phyloP scores from a whole-genome alignment of 305 asterid species.

The Fraxinus xanthoxyloides region DNA sequence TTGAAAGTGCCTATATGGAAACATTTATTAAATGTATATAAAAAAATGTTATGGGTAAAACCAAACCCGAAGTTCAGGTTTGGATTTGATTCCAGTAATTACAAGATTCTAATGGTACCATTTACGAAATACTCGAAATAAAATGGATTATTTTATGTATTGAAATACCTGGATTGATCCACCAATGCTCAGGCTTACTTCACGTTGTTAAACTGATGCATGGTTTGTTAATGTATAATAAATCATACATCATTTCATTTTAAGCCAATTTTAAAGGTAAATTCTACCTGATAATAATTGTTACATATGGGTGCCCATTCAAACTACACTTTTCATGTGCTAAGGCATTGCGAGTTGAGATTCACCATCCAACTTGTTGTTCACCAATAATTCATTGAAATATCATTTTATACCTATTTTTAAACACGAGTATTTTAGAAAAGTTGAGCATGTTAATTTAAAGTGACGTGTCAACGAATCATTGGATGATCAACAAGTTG shows the following conservation, averaged over 20 bases:
- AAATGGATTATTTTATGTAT: neutral
- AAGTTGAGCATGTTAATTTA: neutral
- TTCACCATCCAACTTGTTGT: neutral
- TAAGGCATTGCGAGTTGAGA: neutral
- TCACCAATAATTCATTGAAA: neutral
- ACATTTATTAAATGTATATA: neutral
- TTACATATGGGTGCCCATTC: neutral
- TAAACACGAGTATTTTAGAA: neutral
- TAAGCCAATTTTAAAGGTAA: neutral
- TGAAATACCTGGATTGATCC: neutral
- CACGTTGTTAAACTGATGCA: neutral
- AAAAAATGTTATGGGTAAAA: neutral
- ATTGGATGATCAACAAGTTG: neutral
- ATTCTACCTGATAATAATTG: neutral
- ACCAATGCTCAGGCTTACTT: neutral
- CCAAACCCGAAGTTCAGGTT: neutral
- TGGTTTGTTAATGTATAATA: neutral
- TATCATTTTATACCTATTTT: neutral
- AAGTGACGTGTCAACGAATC: neutral
- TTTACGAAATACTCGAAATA: neutral
- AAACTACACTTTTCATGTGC: neutral
- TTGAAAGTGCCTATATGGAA: neutral
- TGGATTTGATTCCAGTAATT: neutral
- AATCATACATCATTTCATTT: neutral
- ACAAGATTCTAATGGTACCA: neutral